phyloP scores from a whole-genome alignment of 768 basidiomycete genomes.

The Boletus rubroflammeus region DNA sequence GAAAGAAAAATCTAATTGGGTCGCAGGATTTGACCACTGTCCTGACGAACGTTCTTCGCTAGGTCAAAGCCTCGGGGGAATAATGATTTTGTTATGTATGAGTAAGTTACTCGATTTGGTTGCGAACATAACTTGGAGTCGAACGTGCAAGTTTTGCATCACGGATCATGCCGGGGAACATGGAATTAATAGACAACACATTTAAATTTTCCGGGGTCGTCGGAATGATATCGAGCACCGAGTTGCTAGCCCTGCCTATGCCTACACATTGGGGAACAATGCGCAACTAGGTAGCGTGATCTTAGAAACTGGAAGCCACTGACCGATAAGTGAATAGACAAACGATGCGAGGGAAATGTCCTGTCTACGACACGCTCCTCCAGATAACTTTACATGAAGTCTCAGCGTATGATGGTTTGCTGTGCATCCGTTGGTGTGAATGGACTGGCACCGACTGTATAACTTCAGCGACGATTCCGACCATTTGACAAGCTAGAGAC shows the following conservation, averaged over 20 bases:
- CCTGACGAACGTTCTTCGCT: slow-evolving; percentile 30
- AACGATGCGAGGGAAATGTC: neutral
- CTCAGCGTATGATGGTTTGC: neutral
- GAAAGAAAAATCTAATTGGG: slow-evolving; percentile 16
- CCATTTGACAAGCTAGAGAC: slow-evolving; percentile 1
- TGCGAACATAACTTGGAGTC: neutral
- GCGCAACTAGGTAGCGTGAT: neutral
- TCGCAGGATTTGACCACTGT: slow-evolving; percentile 15
- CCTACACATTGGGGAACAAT: slow-evolving; percentile 2
- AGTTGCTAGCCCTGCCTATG: neutral
- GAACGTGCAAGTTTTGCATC: slow-evolving; percentile 18
- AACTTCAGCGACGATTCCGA: slow-evolving; percentile 4
- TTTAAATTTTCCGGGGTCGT: neutral
- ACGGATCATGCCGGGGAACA: neutral
- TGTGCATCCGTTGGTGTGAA: neutral
- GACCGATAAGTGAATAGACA: neutral
- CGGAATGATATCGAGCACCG: neutral
- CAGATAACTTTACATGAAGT: neutral
- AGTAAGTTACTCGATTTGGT: slow-evolving; percentile 21
- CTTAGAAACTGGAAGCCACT: neutral
- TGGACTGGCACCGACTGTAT: neutral
- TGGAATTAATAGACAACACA: neutral
- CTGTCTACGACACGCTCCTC: slow-evolving; percentile 1
- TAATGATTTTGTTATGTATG: neutral
- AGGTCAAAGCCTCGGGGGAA: neutral